These are phyloP conservation scores for Lodderomyces pseudojiufengensis DNA, from an alignment of 1,139 yeast genomes.

Conservation along the genomic window DNA sequence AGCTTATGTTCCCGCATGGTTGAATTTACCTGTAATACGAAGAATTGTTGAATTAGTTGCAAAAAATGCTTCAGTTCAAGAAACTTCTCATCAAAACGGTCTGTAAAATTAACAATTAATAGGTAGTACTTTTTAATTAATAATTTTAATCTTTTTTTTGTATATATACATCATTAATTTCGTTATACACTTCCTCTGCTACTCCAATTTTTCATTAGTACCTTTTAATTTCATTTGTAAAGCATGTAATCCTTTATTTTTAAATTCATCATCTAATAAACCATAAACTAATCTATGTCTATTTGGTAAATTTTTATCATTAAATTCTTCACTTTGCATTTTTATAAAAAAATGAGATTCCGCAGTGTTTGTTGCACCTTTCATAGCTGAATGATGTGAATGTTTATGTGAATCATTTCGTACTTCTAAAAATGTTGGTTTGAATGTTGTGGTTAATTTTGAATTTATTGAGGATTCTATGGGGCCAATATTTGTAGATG, in stretches of 20 bases:
- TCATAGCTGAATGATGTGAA: constrained; percentile 82
- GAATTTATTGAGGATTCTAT: constrained; percentile 16
- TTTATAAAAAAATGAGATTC: constrained; percentile 84
- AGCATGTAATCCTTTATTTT: constrained; percentile 77
- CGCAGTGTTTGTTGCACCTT: constrained; percentile 64
- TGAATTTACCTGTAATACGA: constrained; percentile 84
- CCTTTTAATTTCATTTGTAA: constrained; percentile 85
- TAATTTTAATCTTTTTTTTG: constrained; percentile 1
- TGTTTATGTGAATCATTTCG: constrained; percentile 86
- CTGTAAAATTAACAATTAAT: constrained; percentile 6
- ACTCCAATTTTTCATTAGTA: constrained; percentile 50
- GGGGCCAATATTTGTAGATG: constrained; percentile 14
- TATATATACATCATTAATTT: neutral
- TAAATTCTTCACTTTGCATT: constrained; percentile 67
- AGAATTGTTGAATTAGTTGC: constrained; percentile 89
- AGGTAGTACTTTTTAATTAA: constrained; percentile 3
- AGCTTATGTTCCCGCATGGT: constrained; percentile 95
- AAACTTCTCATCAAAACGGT: constrained; percentile 17
- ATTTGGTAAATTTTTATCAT: constrained; percentile 63
- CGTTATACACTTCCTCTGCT: constrained; percentile 1
- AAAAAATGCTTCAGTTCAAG: constrained; percentile 60
- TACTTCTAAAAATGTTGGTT: constrained; percentile 53
- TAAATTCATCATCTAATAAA: constrained; percentile 68
- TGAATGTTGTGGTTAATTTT: constrained; percentile 44
- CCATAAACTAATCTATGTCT: constrained; percentile 78